Base-by-base conservation (phyloP, 2,329 filamentous ascomycete genomes). In the Xylaria sp. region DNA sequence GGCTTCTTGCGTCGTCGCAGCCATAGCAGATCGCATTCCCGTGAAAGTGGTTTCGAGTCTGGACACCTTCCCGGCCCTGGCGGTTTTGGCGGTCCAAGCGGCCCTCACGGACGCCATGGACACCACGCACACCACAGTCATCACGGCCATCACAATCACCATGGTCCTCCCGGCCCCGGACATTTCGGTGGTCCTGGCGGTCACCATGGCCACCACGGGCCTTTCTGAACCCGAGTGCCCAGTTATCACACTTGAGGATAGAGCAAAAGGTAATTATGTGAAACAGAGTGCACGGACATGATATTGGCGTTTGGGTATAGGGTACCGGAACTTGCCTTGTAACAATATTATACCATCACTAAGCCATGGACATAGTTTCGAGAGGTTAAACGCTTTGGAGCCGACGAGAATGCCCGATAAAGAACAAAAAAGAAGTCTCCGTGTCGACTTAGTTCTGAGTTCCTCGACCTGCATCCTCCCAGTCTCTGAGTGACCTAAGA, bases 121-220 rank as follows among this genome's bases (percentile, higher is more conserved):
- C 41, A 20, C 18, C 41, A 43, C 41, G 15, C 2, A 18, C 41
- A 46, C 18, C 15, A n/a, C 18, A 7, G 41, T 8, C 41, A 46
- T n/a, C 41, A 46, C 13, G 41, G 18, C 15, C 18, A 46, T 15
- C 41, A n/a, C 18, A 15, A 15, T n/a, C 41, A 18, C 13, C 41
- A 18, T n/a, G 41, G 41, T n/a, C 41, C 41, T 46, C 41, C 41
- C 7, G 18, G 41, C 6, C 41, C 41, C 18, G 41, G 41, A 7
- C 6, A n/a, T 46, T n/a, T n/a, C 18, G 41, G 41, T 15, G 41
- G 41, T 46, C 41, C 41, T 8, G 15, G 15, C 41, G 41, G 41
- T n/a, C 41, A 4, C 31, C 74, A 76, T 58, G 72, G 72, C 0
- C 66, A 67, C 15, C 69, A 74, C 18, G 60, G 66, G 7, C 59